Evolutionary conservation across 2,329 filamentous ascomycete genomes (phyloP).

Genomic region (Clonostachys byssicola): DNA sequence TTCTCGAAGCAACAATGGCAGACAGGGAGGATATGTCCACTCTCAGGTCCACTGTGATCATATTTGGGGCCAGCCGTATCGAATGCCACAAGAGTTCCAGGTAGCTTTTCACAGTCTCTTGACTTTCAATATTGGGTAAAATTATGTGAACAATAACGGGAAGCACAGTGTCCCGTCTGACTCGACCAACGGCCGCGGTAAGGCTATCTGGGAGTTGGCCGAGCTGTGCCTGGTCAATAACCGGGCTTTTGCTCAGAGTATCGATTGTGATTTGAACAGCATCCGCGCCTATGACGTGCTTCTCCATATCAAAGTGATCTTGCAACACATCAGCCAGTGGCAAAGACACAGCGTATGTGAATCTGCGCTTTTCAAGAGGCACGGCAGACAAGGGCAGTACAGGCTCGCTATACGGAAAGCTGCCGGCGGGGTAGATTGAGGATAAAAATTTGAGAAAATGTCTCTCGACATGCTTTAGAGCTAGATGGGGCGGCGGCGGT

Average conservation of each 20-base stretch:
- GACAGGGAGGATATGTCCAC: constrained; percentile 18
- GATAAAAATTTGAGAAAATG: constrained; percentile 68
- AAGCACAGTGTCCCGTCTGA: neutral
- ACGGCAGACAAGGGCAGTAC: constrained; percentile 62
- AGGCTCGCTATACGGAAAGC: constrained; percentile 56
- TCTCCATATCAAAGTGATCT: constrained; percentile 54
- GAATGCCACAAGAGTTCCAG: neutral
- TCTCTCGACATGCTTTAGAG: constrained; percentile 62
- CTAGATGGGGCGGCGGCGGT: constrained; percentile 53
- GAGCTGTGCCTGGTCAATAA: neutral
- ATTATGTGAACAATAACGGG: neutral
- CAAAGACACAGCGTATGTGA: constrained; percentile 65
- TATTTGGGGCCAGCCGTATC: constrained; percentile 57
- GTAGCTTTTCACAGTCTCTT: neutral
- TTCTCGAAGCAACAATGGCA: neutral
- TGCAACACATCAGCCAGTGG: constrained; percentile 52
- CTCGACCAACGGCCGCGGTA: neutral
- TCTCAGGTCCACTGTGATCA: constrained; percentile 57
- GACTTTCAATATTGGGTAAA: neutral
- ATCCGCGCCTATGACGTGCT: constrained; percentile 37
- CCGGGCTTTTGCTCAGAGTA: too few relatives aligned
- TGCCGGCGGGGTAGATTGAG: constrained; percentile 48
- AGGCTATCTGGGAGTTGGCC: neutral
- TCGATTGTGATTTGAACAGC: neutral
- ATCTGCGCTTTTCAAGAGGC: constrained; percentile 54